Conservation (phyloP, 805 yeast genomes). For the Metahyphopichia silvanorum region DNA sequence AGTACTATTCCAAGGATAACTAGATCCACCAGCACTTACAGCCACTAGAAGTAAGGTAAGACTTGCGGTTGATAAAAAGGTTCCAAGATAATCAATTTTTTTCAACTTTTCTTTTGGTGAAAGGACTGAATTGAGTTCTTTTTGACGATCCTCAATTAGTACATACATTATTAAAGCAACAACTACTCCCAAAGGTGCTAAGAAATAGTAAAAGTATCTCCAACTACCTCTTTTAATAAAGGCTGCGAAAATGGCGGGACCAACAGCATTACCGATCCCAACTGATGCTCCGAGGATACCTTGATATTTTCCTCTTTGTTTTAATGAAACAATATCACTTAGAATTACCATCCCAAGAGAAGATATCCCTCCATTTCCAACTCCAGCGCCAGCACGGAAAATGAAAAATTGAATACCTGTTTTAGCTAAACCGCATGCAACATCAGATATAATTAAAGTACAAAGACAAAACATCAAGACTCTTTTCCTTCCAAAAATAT, state of each 20-base stretch:
- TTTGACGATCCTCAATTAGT: conserved; percentile 31
- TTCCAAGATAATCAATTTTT: conserved; percentile 53
- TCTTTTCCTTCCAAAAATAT: conserved; percentile 51
- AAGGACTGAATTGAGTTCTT: conserved; percentile 23
- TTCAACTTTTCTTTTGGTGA: conserved; percentile 32
- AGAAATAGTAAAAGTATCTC: conserved; percentile 52
- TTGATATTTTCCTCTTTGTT: conserved; percentile 55
- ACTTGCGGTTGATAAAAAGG: conserved; percentile 45
- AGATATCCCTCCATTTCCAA: conserved; percentile 53
- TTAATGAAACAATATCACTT: conserved; percentile 51
- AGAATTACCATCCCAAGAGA: conserved; percentile 51
- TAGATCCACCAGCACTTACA: conserved; percentile 58
- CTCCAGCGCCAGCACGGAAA: conserved; percentile 53
- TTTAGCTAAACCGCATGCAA: conserved; percentile 51
- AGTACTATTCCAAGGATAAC: conserved; percentile 51
- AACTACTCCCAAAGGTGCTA: conserved; percentile 39
- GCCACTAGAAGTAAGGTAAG: conserved; percentile 53
- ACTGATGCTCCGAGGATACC: conserved; percentile 52
- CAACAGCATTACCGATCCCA: conserved; percentile 51
- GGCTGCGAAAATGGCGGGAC: conserved; percentile 56
- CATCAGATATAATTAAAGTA: conserved; percentile 41
- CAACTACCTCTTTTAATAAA: conserved; percentile 44
- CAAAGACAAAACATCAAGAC: conserved; percentile 38
- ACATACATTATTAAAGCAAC: conserved; percentile 28
- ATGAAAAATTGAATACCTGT: conserved; percentile 47